These are phyloP conservation scores for Xylaria castorea DNA, from an alignment of 495 filamentous ascomycete species.

Conservation along the genomic window DNA sequence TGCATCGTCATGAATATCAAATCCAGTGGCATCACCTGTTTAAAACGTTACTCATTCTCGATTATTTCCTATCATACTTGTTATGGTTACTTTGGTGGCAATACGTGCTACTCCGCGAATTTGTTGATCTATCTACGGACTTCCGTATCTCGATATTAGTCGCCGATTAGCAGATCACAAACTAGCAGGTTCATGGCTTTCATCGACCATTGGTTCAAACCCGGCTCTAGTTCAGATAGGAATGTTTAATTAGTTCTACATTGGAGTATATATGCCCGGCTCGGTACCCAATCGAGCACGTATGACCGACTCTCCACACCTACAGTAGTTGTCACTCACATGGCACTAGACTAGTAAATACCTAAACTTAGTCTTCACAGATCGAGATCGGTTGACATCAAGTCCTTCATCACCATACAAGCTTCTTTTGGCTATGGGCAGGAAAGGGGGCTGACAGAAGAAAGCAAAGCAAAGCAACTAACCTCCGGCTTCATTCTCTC, in stretches of 20 bases:
- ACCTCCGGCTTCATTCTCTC: not conserved
- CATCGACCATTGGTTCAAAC: not conserved
- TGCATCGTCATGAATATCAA: not conserved
- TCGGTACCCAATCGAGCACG: not conserved
- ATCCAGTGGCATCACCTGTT: not conserved
- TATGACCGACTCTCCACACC: not conserved
- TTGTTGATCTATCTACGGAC: slow-evolving; percentile 9
- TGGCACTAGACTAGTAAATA: slow-evolving; percentile 2
- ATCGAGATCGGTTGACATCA: not conserved
- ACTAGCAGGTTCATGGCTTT: not conserved
- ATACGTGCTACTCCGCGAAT: not conserved
- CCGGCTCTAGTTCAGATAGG: not conserved
- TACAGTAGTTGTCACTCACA: not conserved
- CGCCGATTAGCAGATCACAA: slow-evolving; percentile 7
- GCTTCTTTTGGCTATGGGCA: not conserved
- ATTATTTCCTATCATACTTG: not conserved
- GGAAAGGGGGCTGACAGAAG: slow-evolving; percentile 11
- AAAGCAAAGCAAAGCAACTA: slow-evolving; percentile 3
- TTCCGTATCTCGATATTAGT: not conserved
- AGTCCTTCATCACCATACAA: not conserved
- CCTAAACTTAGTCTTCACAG: not conserved
- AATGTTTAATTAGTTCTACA: not conserved
- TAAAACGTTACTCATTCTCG: not conserved
- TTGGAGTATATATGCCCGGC: not conserved
- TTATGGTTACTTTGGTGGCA: not conserved